A percentile compares a stretch with the other conserved stretches of the same genome.
These are phyloP conservation scores for Leccinum disarticulatum DNA, from an alignment of 768 basidiomycete species.

Conservation along the genomic window DNA sequence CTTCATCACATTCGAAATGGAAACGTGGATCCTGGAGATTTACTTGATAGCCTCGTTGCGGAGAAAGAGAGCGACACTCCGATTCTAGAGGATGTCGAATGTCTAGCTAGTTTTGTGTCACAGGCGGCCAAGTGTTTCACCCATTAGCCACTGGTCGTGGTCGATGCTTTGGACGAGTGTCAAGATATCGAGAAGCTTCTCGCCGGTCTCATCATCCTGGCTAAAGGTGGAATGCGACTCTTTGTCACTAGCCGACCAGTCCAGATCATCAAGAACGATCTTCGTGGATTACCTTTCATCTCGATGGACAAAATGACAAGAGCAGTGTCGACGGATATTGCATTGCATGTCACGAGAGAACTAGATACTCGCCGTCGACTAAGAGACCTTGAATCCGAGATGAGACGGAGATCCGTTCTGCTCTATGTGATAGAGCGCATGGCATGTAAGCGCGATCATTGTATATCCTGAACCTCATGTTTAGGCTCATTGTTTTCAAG, in stretches of 20 bases:
- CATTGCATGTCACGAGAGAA: slow-evolving; percentile 13
- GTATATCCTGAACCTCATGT: background rate
- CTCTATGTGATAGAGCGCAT: slow-evolving; percentile 12
- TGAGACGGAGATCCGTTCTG: slow-evolving; percentile 10
- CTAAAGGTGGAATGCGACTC: slow-evolving; percentile 5
- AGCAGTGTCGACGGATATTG: slow-evolving; percentile 11
- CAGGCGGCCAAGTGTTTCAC: background rate
- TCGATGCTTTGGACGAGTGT: slow-evolving; percentile 27
- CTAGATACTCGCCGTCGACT: slow-evolving; percentile 9
- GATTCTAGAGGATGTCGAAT: slow-evolving; percentile 1
- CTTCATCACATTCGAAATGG: slow-evolving; percentile 1
- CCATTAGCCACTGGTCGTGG: slow-evolving; percentile 9
- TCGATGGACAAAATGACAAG: slow-evolving; percentile 10
- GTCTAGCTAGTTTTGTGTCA: slow-evolving; percentile 5
- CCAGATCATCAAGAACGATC: slow-evolving; percentile 8
- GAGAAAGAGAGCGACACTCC: slow-evolving; percentile 1
- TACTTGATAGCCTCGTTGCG: background rate
- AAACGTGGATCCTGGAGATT: background rate
- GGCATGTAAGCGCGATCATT: slow-evolving; percentile 17
- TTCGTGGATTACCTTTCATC: slow-evolving; percentile 5
- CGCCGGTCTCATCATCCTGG: slow-evolving; percentile 2
- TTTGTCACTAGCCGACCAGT: slow-evolving; percentile 20
- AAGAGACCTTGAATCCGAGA: slow-evolving; percentile 1
- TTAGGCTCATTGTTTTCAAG: slow-evolving; percentile 2
- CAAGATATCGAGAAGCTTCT: slow-evolving; percentile 10